A percentile compares a stretch with the other conserved stretches of the same genome.
phyloP scores from a whole-genome alignment of 1,284 basidiomycete species.

The Gomphus bonarii region DNA sequence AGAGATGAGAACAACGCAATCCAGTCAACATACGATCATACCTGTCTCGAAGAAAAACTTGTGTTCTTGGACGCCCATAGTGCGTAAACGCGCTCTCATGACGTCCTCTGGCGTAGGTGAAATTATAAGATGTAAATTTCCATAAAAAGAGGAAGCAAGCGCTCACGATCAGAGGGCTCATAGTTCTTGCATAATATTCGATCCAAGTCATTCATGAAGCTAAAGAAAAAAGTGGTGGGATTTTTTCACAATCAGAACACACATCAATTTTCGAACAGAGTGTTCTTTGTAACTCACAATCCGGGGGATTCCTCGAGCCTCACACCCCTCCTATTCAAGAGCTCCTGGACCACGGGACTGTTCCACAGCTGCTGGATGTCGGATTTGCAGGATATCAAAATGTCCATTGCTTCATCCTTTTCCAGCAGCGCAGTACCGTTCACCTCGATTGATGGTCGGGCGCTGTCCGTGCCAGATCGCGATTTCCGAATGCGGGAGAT shows the following conservation, averaged over 20 bases:
- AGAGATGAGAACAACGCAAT: background rate
- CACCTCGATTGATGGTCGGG: background rate
- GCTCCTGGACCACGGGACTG: background rate
- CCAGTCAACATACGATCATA: constrained; percentile 14
- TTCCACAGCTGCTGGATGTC: constrained; percentile 5
- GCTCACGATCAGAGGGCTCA: constrained; percentile 35
- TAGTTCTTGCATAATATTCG: constrained; percentile 44
- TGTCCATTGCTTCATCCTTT: background rate
- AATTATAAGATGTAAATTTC: background rate
- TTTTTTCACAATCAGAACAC: background rate
- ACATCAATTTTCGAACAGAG: background rate
- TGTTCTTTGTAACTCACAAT: constrained; percentile 11
- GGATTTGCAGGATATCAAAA: background rate
- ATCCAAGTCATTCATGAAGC: constrained; percentile 47
- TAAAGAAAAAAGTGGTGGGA: background rate
- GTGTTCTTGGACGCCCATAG: constrained; percentile 58
- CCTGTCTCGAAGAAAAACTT: constrained; percentile 43
- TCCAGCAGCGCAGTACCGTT: background rate
- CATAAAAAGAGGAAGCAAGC: constrained; percentile 2
- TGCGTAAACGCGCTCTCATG: constrained; percentile 48
- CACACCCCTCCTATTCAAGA: background rate
- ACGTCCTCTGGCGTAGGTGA: constrained; percentile 35
- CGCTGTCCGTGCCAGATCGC: background rate
- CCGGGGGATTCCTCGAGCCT: constrained; percentile 12
- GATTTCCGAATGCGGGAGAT: background rate